Base-by-base conservation (phyloP, 441 rosid species). In the Populus hybrid region DNA sequence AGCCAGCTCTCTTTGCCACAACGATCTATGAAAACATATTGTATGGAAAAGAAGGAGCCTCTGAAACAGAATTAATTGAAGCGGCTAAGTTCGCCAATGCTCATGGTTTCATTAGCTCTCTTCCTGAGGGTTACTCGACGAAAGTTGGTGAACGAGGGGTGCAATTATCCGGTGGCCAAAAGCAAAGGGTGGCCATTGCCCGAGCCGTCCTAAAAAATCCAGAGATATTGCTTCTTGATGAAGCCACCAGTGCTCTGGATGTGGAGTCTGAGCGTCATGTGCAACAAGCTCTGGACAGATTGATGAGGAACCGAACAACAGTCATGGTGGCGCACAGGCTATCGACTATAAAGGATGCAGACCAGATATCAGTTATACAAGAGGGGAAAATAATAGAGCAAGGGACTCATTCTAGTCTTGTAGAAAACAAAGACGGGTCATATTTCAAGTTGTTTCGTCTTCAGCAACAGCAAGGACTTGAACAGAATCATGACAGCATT, bases 121-220 rank as follows among this genome's bases (percentile, higher is more conserved):
- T 94, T 18, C 98, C 97, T 0, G 92, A 91, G 78, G 97, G 97
- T 35, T 94, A 92, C 88, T 80, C 83, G 23, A 92, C 97, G 7
- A 87, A 85, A 84, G 97, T 92, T 0, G 98, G 98, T 0, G 97
- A 94, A 75, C 90, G 97, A n/a, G 97, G 98, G 8, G 92, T 92
- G 67, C 97, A 94, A 78, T 85, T 94, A 71, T 92, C 97, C 0
- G 96, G 97, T 21, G 98, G 97, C 21, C 97, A 94, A 83, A 87
- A 91, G 79, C 98, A 94, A 70, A 83, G 98, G 30, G 92, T 94
- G 34, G 97, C 97, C 66, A 92, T 92, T 63, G 98, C 98, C 9
- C 86, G 97, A 76, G 98, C 97, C 30, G 90, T 94, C 77, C 86
- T 92, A 23, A 94, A 87, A 87, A 94, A 92, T 79, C 98, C 97